phyloP scores from a whole-genome alignment of 2,329 filamentous ascomycete species.

The Bipolaris zeicola region DNA sequence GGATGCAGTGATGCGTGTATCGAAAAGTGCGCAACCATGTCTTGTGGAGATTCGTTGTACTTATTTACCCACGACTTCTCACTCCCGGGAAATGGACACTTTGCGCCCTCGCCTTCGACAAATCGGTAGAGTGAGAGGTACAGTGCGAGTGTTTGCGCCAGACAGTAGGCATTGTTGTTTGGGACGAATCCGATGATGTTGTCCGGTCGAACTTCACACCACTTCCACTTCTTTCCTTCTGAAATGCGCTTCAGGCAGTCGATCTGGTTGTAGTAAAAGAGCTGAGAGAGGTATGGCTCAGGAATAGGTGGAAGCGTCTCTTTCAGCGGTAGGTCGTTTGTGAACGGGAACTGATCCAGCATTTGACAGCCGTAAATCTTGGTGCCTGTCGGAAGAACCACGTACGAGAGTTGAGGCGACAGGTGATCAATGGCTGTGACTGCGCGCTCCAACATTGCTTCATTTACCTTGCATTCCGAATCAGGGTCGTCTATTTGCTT shows the following conservation, averaged over 20 bases:
- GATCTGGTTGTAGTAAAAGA: conserved; percentile 52
- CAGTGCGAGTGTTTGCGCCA: conserved; percentile 47
- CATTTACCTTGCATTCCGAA: conserved; percentile 43
- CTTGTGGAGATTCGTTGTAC: conserved; percentile 50
- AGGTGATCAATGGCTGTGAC: conserved; percentile 42
- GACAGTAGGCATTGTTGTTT: conserved; percentile 49
- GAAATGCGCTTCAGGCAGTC: conserved; percentile 47
- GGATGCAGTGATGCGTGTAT: conserved; percentile 52
- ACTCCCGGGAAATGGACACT: conserved; percentile 49
- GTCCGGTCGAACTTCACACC: conserved; percentile 50
- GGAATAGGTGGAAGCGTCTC: conserved; percentile 43
- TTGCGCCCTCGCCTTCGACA: conserved; percentile 48
- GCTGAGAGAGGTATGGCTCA: conserved; percentile 42
- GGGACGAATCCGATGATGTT: conserved; percentile 52
- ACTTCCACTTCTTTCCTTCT: conserved; percentile 49
- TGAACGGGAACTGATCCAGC: conserved; percentile 45
- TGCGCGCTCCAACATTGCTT: conserved; percentile 47
- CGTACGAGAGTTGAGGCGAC: conserved; percentile 35
- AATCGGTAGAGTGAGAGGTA: conserved; percentile 48
- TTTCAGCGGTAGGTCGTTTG: conserved; percentile 36
- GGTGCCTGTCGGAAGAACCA: conserved; percentile 46
- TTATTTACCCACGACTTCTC: conserved; percentile 47
- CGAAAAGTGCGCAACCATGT: conserved; percentile 52
- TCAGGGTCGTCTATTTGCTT: conserved; percentile 38
- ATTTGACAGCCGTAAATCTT: conserved; percentile 50